Conservation (phyloP, 169 alveolate genomes). For the Eimeria sp. region DNA sequence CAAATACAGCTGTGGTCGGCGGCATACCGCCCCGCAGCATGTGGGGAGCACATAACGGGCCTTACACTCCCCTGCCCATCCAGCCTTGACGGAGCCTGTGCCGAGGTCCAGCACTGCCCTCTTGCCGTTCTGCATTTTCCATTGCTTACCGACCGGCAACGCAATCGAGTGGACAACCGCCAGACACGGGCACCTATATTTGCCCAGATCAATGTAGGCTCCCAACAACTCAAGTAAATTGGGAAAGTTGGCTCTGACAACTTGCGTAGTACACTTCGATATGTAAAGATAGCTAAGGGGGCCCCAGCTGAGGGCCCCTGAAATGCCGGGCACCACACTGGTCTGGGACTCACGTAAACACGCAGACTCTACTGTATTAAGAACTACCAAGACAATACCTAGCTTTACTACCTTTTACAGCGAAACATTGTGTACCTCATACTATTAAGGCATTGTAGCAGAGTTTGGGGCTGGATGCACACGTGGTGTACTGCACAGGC, state of each 20-base stretch:
- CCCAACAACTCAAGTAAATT: not conserved
- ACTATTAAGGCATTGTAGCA: not conserved
- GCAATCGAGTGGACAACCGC: not conserved
- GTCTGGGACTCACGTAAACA: not conserved
- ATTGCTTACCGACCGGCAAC: constrained; percentile 7
- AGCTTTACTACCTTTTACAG: not conserved
- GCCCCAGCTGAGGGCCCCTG: constrained; percentile 21
- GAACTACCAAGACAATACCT: not conserved
- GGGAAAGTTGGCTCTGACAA: not conserved
- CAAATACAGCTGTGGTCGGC: constrained; percentile 87
- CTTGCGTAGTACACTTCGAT: not conserved
- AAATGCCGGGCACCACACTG: not conserved
- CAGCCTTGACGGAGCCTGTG: constrained; percentile 92
- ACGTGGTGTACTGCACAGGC: too few relatives aligned
- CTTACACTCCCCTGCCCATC: constrained; percentile 88
- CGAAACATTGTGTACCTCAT: not conserved
- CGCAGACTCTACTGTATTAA: not conserved
- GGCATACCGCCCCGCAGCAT: constrained; percentile 92
- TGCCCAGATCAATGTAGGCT: not conserved
- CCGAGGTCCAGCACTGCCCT: constrained; percentile 92
- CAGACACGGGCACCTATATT: not conserved
- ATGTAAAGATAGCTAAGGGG: not conserved
- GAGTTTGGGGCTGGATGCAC: not conserved
- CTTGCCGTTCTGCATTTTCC: constrained; percentile 68
- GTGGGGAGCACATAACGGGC: constrained; percentile 90